Evolutionary conservation across 192 early-diverging fungal genomes (phyloP), one percentile per base, ranked within the genome.

Genomic region (Spinellus fusiger): DNA sequence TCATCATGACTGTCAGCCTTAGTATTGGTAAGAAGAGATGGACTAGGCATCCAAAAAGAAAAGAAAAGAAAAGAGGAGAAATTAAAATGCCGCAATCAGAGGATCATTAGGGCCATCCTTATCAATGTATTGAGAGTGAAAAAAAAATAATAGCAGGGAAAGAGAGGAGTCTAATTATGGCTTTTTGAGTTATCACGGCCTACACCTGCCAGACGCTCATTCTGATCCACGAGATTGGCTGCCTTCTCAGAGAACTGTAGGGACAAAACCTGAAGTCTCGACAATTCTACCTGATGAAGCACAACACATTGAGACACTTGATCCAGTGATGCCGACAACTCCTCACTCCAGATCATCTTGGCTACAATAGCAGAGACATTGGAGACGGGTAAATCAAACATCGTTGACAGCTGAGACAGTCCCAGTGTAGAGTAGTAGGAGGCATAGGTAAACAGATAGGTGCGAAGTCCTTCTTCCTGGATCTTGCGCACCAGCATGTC

Each of bases 391-490:
- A 99, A 78, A 55, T 80, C 84, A 74, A 99, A 99, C 95, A 97
- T 97, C 48, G 72, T 63, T 13, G 87, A 75, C 27, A 99, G 85
- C 59, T 91, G 86, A 5, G 81, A 80, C 52, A 98, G 76, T 27
- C 89, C 86, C 49, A 99, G 71, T 1, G 93, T 89, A 51, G 93
- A 88, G 75, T 95, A 97, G 78, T 91, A 86, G 10, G 89, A 85
- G 26, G 93, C 81, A 77, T 91, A 93, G 31, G 91, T 87, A 73
- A 98, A 96, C 62, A 99, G 75, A 75, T 94, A 99, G 27, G 95
- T 97, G 60, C 94, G 92, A 58, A 99, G 83, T 26, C 89, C 93
- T 74, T 96, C 94, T 71, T 95, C 87, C 76, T 99, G 90, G 74
- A 98, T 96, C 77, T 94, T 93, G 53, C 73, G 72, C 35, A 62